Base-by-base conservation (phyloP, 176 grass and related monocot genomes). In the Triticum monococcum region DNA sequence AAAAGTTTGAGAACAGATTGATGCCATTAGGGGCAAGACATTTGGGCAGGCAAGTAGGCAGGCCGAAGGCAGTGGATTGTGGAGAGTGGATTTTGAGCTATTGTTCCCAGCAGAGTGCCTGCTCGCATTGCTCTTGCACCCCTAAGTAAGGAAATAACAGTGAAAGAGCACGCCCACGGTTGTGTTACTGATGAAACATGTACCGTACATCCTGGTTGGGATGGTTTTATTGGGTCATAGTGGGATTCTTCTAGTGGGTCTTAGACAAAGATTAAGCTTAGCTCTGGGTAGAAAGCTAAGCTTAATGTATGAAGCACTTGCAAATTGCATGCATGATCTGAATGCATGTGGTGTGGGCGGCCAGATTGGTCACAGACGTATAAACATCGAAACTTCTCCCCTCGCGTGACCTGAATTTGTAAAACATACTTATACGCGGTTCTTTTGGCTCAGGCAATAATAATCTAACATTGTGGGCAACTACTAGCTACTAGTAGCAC, bases 261-360 rank as follows among this genome's bases (percentile, higher is more conserved):
- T 38, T 28, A 36, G 35, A 36, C 35, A 36, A 36, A 36, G 35
- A 36, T 36, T 36, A 36, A 28, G 28, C 28, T 28, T 36, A 7
- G 35, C 35, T 36, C 35, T 36, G 35, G 35, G 35, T 36, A 36
- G 35, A 36, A 36, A 36, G 35, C 6, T 36, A 36, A 36, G 35
- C 35, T 36, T 36, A 36, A 1, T 36, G 35, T 36, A 36, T 36
- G 35, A 36, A 36, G 22, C 37, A 38, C 52, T 71, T 59, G 18
- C 10, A 18, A 38, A 8, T 46, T 43, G 35, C 35, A 36, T 28
- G 28, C 28, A 28, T 40, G 35, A 56, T 50, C 68, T 67, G 18
- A 59, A 89, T 75, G 82, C 68, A 67, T 57, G 62, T 66, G 56
- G 68, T 14, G 76, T 75, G 23, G 73, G 43, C 43, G 80, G 57